Percentiles rank a stretch among this genome's conserved stretches.
Evolutionary conservation across 1,284 basidiomycete genomes (phyloP).

Genomic region (Rhizopogon parksii): DNA sequence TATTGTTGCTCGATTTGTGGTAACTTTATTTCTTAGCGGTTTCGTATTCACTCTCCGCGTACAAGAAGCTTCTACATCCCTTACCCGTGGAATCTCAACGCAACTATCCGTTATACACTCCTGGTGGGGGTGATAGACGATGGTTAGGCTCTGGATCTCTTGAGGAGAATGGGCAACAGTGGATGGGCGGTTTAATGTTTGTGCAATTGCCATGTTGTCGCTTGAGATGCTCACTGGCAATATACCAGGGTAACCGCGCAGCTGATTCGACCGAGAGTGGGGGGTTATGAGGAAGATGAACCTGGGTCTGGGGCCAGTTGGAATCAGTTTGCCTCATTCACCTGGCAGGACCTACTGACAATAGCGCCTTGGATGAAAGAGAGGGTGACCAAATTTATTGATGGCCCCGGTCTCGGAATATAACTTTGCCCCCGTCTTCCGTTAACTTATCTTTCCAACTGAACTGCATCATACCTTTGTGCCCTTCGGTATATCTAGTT

Average conservation of each 20-base stretch:
- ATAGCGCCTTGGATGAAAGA: constrained; percentile 74
- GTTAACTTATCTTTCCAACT: background rate
- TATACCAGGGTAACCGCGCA: constrained; percentile 57
- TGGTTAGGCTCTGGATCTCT: constrained; percentile 46
- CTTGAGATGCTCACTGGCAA: constrained; percentile 5
- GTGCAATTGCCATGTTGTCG: constrained; percentile 16
- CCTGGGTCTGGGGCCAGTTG: constrained; percentile 45
- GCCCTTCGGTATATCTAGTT: background rate
- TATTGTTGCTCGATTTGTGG: background rate
- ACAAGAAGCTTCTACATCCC: constrained; percentile 46
- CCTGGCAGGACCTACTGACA: constrained; percentile 58
- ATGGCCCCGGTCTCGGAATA: constrained; percentile 62
- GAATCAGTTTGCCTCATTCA: constrained; percentile 60
- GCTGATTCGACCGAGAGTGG: constrained; percentile 41
- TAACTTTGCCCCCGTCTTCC: constrained; percentile 17
- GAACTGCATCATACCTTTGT: background rate
- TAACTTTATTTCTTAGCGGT: background rate
- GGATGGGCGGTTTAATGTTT: constrained; percentile 70
- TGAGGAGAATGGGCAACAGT: constrained; percentile 57
- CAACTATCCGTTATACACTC: constrained; percentile 68
- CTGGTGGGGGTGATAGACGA: constrained; percentile 58
- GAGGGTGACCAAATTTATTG: constrained; percentile 52
- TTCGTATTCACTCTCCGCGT: constrained; percentile 15
- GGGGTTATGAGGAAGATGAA: constrained; percentile 38
- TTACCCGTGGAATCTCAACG: constrained; percentile 45